Base-by-base conservation (phyloP, 805 yeast species). In the Kregervanrija pseudodelftensis region DNA sequence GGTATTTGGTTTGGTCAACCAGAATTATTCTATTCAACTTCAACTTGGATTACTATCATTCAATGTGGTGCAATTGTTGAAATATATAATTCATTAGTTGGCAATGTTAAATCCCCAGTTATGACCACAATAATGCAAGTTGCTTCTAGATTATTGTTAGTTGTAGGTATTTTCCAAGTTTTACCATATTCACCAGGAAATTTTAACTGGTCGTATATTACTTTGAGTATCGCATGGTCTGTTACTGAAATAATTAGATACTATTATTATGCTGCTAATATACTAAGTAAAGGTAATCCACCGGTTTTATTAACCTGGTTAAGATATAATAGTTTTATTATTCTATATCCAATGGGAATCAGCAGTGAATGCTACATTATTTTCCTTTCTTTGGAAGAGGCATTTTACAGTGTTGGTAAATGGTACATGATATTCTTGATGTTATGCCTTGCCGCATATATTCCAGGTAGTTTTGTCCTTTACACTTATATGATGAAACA, bases 331-430 rank as follows among this genome's bases (percentile, higher is more conserved):
- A 67, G 87, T 28, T 93, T 93, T 65, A 75, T 77, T 52, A 77
- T 87, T 2, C 69, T 93, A 51, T 93, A 93, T 59, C 99, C 99
- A 14, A 64, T 84, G 15, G 99, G 99, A 3, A 96, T 90, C n/a
- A 76, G 85, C 2, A 79, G 91, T 49, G 99, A 93, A 63, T 70
- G 85, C 48, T 57, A 71, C 33, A 77, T 88, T 66, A 73, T 87
- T 47, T 82, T 77, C 65, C 64, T 79, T 45, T 80, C 96, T 0
- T 69, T 91, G 42, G 74, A 72, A n/a, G 77, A 75, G 40, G 95
- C 96, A n/a, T 10, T 12, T 13, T 33, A 22, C 28, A 22, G 28
- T 22, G 28, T 22, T 22, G 28, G 28, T 22, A 22, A 22, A 22
- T 22, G 28, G 28, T 22, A 22, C 28, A 22, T 22, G 28, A 22